Evolutionary conservation across 2,329 filamentous ascomycete species (phyloP), one percentile per base, ranked within the genome.

Genomic region (Fusarium keratoplasticum): DNA sequence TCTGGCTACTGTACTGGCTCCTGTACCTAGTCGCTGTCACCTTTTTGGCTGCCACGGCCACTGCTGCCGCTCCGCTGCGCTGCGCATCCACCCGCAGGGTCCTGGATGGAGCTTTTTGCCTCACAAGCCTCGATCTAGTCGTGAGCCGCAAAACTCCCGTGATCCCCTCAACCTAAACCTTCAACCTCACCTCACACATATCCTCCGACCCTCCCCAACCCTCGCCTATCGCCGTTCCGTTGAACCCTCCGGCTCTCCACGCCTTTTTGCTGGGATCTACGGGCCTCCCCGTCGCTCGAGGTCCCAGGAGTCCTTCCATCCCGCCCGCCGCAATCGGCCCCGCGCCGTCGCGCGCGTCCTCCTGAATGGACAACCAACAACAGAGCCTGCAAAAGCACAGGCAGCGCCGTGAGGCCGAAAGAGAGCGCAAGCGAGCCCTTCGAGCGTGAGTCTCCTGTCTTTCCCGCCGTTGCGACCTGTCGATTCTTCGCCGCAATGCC

Each of bases 341-440:
- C 75, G 73, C 76, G 76, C 73, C 68, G 67, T 72, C 66, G 74
- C 72, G 76, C 73, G 72, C 76, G 70, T 64, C 67, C 61, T 69
- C 67, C 64, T 77, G 69, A 76, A 78, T 78, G 77, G 77, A 78
- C 66, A 76, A 76, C 67, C 77, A 78, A 78, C 69, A 76, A 64
- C 77, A 78, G 65, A 78, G 52, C 68, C 74, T 78, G 67, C 77
- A 78, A 66, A 78, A 78, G 72, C 75, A 72, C 64, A 77, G 73
- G 76, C 76, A 78, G 70, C 77, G 77, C 68, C 77, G 76, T 57
- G 76, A 79, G 54, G 77, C 76, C 60, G 77, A 79, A 62, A 73
- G 77, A 78, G 77, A 79, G 72, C 77, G 77, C 67, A 79, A 79
- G 59, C 71, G 77, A 76, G 77, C 77, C 50, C 71, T 79, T 44